phyloP scores from a whole-genome alignment of 78 protist species.

The Dictyostelium citrinum region DNA sequence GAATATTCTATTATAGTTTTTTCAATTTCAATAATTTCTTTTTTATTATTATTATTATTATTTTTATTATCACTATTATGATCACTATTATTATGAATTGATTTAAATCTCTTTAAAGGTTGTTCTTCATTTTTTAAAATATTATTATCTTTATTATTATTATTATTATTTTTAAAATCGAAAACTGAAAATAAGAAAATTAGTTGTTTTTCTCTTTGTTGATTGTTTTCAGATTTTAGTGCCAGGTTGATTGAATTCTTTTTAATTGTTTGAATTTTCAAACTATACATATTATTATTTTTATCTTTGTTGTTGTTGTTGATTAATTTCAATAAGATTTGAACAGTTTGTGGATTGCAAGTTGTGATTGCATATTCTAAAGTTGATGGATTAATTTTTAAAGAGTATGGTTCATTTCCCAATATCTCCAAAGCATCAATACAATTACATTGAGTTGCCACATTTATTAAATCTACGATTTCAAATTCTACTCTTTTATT shows the following conservation, averaged over 20 bases:
- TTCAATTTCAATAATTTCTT: background rate
- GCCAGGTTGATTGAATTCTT: background rate
- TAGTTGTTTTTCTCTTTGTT: background rate
- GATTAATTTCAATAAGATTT: background rate
- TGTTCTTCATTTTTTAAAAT: background rate
- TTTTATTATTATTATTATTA: too few species aligned
- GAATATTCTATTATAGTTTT: background rate
- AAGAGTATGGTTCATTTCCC: background rate
- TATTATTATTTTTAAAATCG: too few species aligned
- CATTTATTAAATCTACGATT: background rate
- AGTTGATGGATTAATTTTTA: background rate
- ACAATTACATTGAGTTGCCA: background rate
- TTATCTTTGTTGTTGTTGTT: background rate
- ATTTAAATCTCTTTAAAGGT: background rate
- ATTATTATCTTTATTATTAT: too few species aligned
- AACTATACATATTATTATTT: too few species aligned
- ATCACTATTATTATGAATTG: background rate
- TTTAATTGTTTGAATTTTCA: background rate
- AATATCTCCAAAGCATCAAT: background rate
- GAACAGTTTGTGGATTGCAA: background rate
- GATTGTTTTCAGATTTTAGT: too few species aligned
- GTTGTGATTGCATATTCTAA: background rate
- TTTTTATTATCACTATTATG: too few species aligned
- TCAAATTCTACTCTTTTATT: background rate
- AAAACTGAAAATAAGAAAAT: background rate